Percentiles rank a stretch among this genome's conserved stretches.
These are phyloP conservation scores for Aspergillus texensis DNA, from an alignment of 2,329 filamentous ascomycete species.

Conservation along the genomic window DNA sequence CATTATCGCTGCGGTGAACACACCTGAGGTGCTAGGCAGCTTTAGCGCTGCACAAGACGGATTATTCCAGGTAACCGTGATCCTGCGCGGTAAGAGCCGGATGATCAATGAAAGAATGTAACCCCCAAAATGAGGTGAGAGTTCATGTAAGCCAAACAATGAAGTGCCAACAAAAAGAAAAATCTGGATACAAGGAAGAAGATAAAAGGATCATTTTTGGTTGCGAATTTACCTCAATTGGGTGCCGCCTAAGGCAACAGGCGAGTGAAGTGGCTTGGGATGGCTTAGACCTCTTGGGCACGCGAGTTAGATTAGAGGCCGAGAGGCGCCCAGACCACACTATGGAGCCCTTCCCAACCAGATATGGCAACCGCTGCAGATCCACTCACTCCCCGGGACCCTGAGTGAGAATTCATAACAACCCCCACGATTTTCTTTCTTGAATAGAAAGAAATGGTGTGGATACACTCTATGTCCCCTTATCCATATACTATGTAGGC, in stretches of 20 bases:
- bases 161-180: background rate
- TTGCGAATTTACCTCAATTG: constrained; percentile 1
- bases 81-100: constrained; percentile 12
- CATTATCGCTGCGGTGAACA: background rate
- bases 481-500: background rate
- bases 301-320: constrained; percentile 1
- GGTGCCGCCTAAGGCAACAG: constrained; percentile 7
- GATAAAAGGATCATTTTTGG: background rate
- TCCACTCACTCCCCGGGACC: background rate
- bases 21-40: background rate
- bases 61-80: constrained; percentile 9
- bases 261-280: constrained; percentile 2
- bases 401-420: background rate
- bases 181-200: background rate
- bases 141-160: background rate
- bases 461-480: background rate
- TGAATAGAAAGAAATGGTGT: too few relatives aligned
- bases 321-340: constrained; percentile 1
- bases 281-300: constrained; percentile 1
- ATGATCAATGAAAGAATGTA: background rate
- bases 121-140: background rate
- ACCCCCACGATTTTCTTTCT: background rate
- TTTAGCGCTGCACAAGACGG: background rate
- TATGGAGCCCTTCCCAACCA: background rate
- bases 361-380: background rate